These are phyloP conservation scores for Candida dubliniensis DNA, from an alignment of 1,139 yeast genomes.

Conservation along the genomic window DNA sequence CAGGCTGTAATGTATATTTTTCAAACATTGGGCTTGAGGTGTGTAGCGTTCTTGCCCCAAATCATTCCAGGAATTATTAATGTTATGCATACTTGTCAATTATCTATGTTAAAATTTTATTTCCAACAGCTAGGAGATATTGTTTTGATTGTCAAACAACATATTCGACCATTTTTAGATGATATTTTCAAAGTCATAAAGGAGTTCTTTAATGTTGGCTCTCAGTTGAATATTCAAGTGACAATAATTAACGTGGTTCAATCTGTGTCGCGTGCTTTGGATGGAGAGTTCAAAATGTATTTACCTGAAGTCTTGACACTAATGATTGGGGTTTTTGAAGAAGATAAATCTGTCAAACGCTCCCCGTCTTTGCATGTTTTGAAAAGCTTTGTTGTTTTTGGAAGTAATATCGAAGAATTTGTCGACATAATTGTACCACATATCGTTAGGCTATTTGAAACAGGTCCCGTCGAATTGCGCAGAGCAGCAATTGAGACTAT, in stretches of 20 bases:
- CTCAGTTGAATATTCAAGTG: constrained; percentile 65
- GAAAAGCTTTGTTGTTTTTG: constrained; percentile 86
- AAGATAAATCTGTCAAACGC: constrained; percentile 65
- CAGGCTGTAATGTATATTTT: constrained; percentile 91
- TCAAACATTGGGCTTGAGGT: constrained; percentile 82
- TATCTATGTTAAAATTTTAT: constrained; percentile 80
- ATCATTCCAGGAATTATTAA: constrained; percentile 84
- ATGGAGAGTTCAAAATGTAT: constrained; percentile 87
- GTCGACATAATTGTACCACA: constrained; percentile 84
- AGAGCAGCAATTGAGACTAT: constrained; percentile 80
- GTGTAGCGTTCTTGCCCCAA: constrained; percentile 82
- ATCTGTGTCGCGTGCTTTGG: constrained; percentile 80
- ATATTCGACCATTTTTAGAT: constrained; percentile 77
- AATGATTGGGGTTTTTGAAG: constrained; percentile 74
- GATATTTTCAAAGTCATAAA: constrained; percentile 76
- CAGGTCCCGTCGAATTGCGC: constrained; percentile 57
- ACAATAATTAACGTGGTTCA: constrained; percentile 82
- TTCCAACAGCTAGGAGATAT: constrained; percentile 85
- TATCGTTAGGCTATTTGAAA: constrained; percentile 77
- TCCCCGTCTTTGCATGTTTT: constrained; percentile 75
- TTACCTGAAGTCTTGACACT: constrained; percentile 77
- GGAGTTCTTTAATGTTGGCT: constrained; percentile 61
- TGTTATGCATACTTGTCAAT: constrained; percentile 84
- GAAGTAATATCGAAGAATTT: constrained; percentile 84
- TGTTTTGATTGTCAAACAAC: constrained; percentile 82